Conservation (phyloP, 2,329 filamentous ascomycete species). For the Grosmannia serpens region DNA sequence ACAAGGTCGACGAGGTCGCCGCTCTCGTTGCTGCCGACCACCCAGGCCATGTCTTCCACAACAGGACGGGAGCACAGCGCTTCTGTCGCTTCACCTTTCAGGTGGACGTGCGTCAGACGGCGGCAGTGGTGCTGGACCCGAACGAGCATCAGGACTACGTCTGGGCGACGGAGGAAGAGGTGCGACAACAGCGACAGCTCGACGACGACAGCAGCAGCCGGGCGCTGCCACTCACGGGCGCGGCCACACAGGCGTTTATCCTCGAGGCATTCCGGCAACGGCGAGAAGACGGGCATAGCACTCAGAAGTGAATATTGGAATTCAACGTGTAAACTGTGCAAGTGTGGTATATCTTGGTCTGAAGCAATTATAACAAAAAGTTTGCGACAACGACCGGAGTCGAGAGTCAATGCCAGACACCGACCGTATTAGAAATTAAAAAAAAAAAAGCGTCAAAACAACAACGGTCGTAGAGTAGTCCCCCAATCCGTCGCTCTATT, state of each 20-base stretch:
- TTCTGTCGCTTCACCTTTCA: slow-evolving; percentile 18
- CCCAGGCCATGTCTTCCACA: slow-evolving; percentile 15
- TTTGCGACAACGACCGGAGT: neutral
- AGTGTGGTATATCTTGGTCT: neutral
- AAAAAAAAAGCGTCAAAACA: neutral
- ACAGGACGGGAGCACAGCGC: slow-evolving; percentile 13
- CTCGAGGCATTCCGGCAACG: slow-evolving; percentile 9
- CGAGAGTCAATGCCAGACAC: neutral
- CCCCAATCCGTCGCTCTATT: neutral
- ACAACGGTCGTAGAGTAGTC: neutral
- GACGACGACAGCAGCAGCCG: neutral
- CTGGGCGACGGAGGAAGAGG: slow-evolving; percentile 24
- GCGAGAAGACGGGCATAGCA: neutral
- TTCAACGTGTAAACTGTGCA: neutral
- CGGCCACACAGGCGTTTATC: slow-evolving; percentile 1
- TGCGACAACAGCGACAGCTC: slow-evolving; percentile 7
- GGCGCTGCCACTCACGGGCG: slow-evolving; percentile 4
- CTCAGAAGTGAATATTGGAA: neutral
- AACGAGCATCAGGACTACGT: slow-evolving; percentile 22
- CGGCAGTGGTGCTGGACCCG: slow-evolving; percentile 16
- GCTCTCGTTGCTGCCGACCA: neutral
- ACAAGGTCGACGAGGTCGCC: neutral
- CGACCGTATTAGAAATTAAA: slow-evolving; percentile 1
- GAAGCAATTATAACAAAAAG: neutral
- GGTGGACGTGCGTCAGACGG: slow-evolving; percentile 13